A percentile compares a stretch with the other conserved stretches of the same genome.
Conservation (phyloP, 371 early-diverging fungal species). For the Mucor plumbeus region DNA sequence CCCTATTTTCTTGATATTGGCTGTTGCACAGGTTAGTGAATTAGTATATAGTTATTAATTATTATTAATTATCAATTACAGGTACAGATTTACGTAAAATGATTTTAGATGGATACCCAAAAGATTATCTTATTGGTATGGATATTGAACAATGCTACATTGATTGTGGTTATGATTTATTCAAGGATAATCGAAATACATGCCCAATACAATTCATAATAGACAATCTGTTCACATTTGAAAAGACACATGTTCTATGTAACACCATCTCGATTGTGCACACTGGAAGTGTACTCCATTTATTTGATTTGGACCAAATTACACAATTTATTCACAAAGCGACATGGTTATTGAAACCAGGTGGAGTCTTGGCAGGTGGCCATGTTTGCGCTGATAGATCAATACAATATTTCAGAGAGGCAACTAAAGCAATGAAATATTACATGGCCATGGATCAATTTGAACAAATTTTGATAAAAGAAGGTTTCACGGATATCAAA, state of each 20-base stretch:
- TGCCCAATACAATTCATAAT: constrained; percentile 37
- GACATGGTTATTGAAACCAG: constrained; percentile 25
- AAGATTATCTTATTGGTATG: constrained; percentile 33
- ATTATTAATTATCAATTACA: background rate
- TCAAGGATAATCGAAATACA: constrained; percentile 28
- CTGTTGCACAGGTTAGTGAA: constrained; percentile 49
- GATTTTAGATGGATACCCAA: constrained; percentile 48
- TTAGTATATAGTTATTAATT: background rate
- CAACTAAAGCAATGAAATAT: constrained; percentile 28
- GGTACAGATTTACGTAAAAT: constrained; percentile 51
- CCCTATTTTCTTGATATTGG: constrained; percentile 50
- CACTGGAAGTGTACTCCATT: constrained; percentile 47
- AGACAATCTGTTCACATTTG: constrained; percentile 31
- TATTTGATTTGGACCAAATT: constrained; percentile 31
- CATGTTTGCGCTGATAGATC: constrained; percentile 39
- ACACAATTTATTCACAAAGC: constrained; percentile 26
- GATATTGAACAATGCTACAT: constrained; percentile 41
- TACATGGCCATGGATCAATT: constrained; percentile 34
- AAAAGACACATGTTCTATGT: constrained; percentile 13
- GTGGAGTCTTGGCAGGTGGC: constrained; percentile 43
- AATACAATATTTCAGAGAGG: constrained; percentile 18
- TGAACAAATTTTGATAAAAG: constrained; percentile 14
- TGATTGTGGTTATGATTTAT: constrained; percentile 42
- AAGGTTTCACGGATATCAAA: constrained; percentile 34
- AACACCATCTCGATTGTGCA: constrained; percentile 28